Evolutionary conservation across 1,139 yeast genomes (phyloP).

Genomic region (Cylindricascospora bacillispora): DNA sequence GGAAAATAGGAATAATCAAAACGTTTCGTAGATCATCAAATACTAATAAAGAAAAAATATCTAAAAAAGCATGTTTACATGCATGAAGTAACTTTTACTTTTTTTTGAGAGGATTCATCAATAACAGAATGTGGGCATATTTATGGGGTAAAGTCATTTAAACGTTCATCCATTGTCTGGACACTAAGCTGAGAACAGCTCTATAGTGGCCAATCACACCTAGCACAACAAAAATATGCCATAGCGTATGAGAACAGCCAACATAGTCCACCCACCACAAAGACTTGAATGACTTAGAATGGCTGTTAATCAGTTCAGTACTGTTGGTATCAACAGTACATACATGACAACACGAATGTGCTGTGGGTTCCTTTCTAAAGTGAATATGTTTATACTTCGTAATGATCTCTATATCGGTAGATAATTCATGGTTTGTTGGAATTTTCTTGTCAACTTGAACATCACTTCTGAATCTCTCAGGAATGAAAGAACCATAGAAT

Average conservation of each 20-base stretch:
- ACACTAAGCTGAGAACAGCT: conserved; percentile 61
- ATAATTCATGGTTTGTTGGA: conserved; percentile 25
- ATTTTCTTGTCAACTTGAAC: conserved; percentile 25
- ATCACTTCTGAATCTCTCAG: conserved; percentile 79
- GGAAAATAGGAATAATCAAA: no score
- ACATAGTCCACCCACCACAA: conserved; percentile 79
- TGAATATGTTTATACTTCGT: conserved; percentile 31
- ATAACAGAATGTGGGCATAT: no score
- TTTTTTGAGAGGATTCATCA: no score
- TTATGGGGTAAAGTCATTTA: no score
- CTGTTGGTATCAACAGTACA: not conserved
- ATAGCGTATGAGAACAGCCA: conserved; percentile 71
- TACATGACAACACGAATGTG: conserved; percentile 5
- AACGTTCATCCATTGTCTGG: conserved; percentile 24
- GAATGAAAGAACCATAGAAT: conserved; percentile 78
- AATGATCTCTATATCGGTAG: conserved; percentile 20
- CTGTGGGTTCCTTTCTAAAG: conserved; percentile 39
- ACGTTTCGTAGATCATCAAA: no score
- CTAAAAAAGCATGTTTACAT: no score
- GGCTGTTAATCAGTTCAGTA: no score
- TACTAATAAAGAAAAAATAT: no score
- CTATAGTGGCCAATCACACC: conserved; percentile 81
- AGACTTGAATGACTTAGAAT: conserved; percentile 40
- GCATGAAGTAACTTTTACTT: no score
- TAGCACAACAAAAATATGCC: conserved; percentile 85